A percentile compares a stretch with the other conserved stretches of the same genome.
Evolutionary conservation across 2,329 filamentous ascomycete species (phyloP).

Genomic region (Mycosphaerelloides madeirae): DNA sequence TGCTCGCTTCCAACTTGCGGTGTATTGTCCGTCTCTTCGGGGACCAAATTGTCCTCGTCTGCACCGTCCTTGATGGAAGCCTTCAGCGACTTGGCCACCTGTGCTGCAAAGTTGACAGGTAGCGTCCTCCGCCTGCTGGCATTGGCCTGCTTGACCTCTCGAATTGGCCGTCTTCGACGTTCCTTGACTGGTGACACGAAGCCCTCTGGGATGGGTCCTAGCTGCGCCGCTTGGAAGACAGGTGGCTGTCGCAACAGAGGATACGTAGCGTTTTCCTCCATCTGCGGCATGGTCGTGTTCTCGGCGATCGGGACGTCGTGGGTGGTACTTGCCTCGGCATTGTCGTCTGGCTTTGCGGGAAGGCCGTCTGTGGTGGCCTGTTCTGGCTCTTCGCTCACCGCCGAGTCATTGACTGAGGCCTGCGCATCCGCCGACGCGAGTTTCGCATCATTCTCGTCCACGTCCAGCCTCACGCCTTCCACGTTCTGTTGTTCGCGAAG

Average conservation of each 20-base stretch:
- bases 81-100: background rate
- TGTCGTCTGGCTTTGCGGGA: background rate
- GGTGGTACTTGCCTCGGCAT: background rate
- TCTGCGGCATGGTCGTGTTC: too few species aligned
- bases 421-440: too few species aligned
- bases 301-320: too few species aligned
- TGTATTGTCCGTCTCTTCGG: too few species aligned
- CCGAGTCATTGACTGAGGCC: too few species aligned
- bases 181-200: conserved; percentile 29
- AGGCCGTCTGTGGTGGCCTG: conserved; percentile 7
- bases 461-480: too few species aligned
- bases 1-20: too few species aligned
- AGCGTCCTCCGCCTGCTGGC: conserved; percentile 26
- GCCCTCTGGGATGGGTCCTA: conserved; percentile 23
- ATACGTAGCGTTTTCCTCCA: too few species aligned
- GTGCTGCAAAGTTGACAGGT: conserved; percentile 25
- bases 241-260: background rate
- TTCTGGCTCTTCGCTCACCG: conserved; percentile 3
- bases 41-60: background rate
- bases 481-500: too few species aligned
- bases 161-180: conserved; percentile 18
- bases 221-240: background rate
- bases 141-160: conserved; percentile 14
- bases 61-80: background rate
- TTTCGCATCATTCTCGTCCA: too few species aligned